Conservation (phyloP, 345 rosid species). For the Gossypium herbaceum region DNA sequence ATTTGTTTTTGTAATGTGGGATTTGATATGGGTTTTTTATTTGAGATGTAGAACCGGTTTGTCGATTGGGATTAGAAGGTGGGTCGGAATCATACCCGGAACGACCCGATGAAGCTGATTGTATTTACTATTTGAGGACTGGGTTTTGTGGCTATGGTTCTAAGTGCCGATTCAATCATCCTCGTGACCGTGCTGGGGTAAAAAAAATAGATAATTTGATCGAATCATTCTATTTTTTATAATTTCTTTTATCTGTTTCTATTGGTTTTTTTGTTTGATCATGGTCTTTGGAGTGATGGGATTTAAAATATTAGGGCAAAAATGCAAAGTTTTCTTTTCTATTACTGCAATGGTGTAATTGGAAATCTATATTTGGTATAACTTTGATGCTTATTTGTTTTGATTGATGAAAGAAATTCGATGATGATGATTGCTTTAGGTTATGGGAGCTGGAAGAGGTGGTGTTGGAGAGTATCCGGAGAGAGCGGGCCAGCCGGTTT, state of each 20-base stretch:
- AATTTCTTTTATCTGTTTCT: not conserved
- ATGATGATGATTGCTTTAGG: conserved; percentile 35
- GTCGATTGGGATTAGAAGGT: conserved; percentile 55
- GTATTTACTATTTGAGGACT: conserved; percentile 72
- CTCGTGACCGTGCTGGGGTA: conserved; percentile 73
- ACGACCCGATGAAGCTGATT: conserved; percentile 68
- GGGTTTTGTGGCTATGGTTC: conserved; percentile 81
- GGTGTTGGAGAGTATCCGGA: conserved; percentile 68
- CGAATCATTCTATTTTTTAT: conserved; percentile 3
- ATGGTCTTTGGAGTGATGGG: conserved; percentile 26
- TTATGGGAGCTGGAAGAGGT: conserved; percentile 48
- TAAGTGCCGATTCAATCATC: conserved; percentile 95
- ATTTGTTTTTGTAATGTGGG: conserved; percentile 18
- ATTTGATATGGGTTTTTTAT: conserved; percentile 17
- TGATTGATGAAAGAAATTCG: conserved; percentile 13
- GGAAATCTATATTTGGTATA: not conserved
- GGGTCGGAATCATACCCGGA: conserved; percentile 69
- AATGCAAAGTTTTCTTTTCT: not conserved
- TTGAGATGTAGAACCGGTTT: conserved; percentile 57
- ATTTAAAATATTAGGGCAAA: conserved; percentile 11
- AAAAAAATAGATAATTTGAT: conserved; percentile 14
- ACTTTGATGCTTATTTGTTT: conserved; percentile 23
- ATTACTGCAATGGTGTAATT: conserved; percentile 5
- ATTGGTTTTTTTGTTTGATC: conserved; percentile 24
- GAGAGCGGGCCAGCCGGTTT: conserved; percentile 67